Evolutionary conservation across 2,329 filamentous ascomycete species (phyloP).

Genomic region (Xylariales sp.): DNA sequence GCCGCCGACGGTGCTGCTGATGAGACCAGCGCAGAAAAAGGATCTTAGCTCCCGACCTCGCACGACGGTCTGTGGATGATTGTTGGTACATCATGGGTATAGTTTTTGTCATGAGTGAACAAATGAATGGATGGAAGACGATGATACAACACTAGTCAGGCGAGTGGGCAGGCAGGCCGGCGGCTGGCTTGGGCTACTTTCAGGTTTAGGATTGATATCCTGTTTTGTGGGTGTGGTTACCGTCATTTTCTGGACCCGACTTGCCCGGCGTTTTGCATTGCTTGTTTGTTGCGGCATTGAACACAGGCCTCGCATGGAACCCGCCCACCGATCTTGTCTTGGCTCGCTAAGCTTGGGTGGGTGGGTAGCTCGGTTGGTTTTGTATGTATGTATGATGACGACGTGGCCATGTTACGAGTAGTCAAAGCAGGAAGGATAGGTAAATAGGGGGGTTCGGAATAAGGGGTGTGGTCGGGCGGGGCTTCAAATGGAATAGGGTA

Average conservation of each 20-base stretch:
- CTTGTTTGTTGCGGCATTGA: slow-evolving; percentile 3
- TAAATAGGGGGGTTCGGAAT: neutral
- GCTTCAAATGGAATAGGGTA: neutral
- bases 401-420: neutral
- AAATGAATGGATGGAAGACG: neutral
- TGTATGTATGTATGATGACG: slow-evolving; percentile 13
- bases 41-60: slow-evolving; percentile 5
- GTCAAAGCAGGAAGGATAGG: neutral
- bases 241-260: neutral
- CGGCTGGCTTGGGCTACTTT: slow-evolving; percentile 1
- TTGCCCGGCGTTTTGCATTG: slow-evolving; percentile 13
- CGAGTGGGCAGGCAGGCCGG: neutral
- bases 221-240: neutral
- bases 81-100: neutral
- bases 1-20: neutral
- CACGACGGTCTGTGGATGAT: neutral
- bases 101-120: neutral
- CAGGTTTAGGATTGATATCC: slow-evolving; percentile 1
- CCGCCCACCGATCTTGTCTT: neutral
- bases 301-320: neutral
- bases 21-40: slow-evolving; percentile 1
- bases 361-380: neutral
- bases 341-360: neutral
- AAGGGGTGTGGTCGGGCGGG: neutral
- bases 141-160: neutral